Evolutionary conservation across 352 stramenopile species (phyloP), one percentile per base, ranked within the genome.

Genomic region (Phytophthora quininea): DNA sequence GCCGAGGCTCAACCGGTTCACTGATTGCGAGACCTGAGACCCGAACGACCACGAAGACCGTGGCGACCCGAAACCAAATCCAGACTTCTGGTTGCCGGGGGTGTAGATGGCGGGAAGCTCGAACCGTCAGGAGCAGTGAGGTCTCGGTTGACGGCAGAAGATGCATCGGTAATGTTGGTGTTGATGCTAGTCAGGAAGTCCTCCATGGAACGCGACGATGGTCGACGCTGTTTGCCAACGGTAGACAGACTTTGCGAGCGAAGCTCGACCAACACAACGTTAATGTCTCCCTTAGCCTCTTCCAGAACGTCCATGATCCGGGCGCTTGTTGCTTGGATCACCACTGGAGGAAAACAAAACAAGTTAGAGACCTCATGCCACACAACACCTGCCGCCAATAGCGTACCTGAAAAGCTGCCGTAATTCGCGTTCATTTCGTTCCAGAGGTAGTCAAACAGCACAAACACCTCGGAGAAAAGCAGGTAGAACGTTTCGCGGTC

Each of bases 381-480:
- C 19, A 24, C 19, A 24, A 24, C 19, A 24, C 19, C 19, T 24
- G 19, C 19, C 19, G 19, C 19, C 19, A 24, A 24, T 24, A 4
- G 76, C 74, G 57, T 78, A 86, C 77, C 76, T 14, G 87, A 93
- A 56, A 95, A 95, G n/a, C 83, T 82, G 55, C 87, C 84, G 58
- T 96, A 96, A 50, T 94, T 87, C 1, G 88, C 88, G 46, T 94
- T 90, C 88, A 94, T 93, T 52, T 90, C 81, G 54, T 83, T 89
- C 88, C 88, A 96, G 19, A 93, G 62, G 48, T 82, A 88, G 60
- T 96, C 88, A 58, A 96, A 96, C 3, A 96, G 69, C 11, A 96
- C 66, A 59, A 96, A 96, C 45, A 91, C 84, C 71, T 91, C 80
- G 9, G 76, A 89, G 73, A 96, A 96, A 12, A 95, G 62, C 54